Base-by-base conservation (phyloP, 1,284 basidiomycete genomes). In the Chalciporus piperatoides region DNA sequence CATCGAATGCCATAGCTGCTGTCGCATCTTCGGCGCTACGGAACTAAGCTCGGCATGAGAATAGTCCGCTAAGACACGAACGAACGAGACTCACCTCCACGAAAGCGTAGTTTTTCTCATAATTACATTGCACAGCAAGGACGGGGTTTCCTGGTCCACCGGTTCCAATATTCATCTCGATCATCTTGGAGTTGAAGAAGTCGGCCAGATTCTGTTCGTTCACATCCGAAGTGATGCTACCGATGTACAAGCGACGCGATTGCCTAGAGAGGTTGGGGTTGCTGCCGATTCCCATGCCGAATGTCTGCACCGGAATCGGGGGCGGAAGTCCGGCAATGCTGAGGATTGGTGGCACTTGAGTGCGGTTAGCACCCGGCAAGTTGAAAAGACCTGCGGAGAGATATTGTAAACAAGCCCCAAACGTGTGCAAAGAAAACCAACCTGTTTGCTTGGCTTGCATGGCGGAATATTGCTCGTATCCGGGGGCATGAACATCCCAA, bases 21-120 rank as follows among this genome's bases (percentile, higher is more conserved):
- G 95, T 96, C 7, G 96, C 94, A 70, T 98, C 95, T 63, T 97
- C 92, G 12, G 94, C 86, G 55, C 90, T 94, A 48, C 95, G 92
- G 78, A 99, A 98, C 92, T 98, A 65, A 15, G 59, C 37, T 47
- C 48, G 3, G 36, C 21, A 45, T 56, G 27, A 60, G 48, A 14
- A 45, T 8, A 25, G 30, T 17, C n/a, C 17, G n/a, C 25, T 24
- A 12, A 32, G 27, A 40, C 23, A 28, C 21, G 35, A 49, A 44
- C 2, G 2, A 11, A 41, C 27, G 5, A 53, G 46, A 46, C 59
- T 56, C 64, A 93, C 93, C 76, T 97, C 94, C 48, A 97, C 86
- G 65, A 97, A 97, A 0, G 96, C 97, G 64, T 97, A 98, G 59
- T 92, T 92, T 78, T 97, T 98, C 69, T 98, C 97, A 60, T 92